phyloP scores from a whole-genome alignment of 1,139 yeast species.

The Lodderomyces orthopsilosis region DNA sequence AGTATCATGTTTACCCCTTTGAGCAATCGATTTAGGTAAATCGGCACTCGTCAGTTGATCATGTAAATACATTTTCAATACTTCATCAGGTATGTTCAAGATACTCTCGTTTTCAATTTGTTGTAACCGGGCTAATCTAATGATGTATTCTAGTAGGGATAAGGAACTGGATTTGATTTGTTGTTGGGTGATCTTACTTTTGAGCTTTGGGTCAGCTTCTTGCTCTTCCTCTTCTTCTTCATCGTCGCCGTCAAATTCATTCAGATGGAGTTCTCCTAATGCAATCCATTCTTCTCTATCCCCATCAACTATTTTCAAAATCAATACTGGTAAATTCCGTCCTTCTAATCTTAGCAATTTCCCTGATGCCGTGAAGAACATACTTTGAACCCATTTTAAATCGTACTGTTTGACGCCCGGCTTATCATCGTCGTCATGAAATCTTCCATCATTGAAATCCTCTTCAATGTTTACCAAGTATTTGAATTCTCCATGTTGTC shows the following conservation, averaged over 20 bases:
- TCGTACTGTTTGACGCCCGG: conserved; percentile 35
- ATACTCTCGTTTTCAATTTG: conserved; percentile 57
- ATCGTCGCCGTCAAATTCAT: conserved; percentile 29
- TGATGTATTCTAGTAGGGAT: conserved; percentile 62
- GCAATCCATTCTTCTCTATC: conserved; percentile 50
- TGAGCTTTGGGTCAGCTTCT: conserved; percentile 14
- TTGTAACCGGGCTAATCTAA: conserved; percentile 63
- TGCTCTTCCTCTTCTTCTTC: conserved; percentile 28
- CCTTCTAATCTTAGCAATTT: conserved; percentile 63
- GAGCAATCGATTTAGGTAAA: conserved; percentile 21
- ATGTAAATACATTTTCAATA: conserved; percentile 58
- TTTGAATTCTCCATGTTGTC: conserved; percentile 10
- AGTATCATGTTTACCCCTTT: conserved; percentile 15
- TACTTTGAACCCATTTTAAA: conserved; percentile 44
- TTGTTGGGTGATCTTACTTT: conserved; percentile 15
- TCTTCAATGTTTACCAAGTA: conserved; percentile 55
- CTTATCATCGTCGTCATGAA: conserved; percentile 52
- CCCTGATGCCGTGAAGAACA: conserved; percentile 76
- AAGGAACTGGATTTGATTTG: conserved; percentile 29
- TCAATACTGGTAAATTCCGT: conserved; percentile 65
- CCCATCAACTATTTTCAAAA: conserved; percentile 42
- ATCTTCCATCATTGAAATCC: conserved; percentile 69
- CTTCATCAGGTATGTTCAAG: conserved; percentile 62
- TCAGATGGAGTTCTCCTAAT: conserved; percentile 40
- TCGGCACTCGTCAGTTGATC: conserved; percentile 51